Conservation (phyloP, 163 green algal species). For the Trebouxia gelatinosa region DNA sequence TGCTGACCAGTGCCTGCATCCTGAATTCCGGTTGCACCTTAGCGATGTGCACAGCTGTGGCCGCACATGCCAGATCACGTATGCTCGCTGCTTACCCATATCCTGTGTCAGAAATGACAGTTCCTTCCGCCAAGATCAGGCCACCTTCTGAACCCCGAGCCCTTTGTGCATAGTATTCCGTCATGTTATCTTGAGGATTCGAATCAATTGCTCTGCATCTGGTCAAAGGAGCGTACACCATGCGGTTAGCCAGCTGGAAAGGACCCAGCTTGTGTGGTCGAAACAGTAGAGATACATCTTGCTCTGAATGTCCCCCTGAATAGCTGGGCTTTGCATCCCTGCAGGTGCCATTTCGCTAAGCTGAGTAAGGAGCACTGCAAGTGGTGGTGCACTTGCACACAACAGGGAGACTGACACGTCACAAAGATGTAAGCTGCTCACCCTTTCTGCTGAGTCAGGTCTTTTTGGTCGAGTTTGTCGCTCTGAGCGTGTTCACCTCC, state of each 20-base stretch:
- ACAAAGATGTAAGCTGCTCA: not conserved
- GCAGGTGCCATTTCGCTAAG: not conserved
- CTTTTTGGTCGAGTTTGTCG: slow-evolving; percentile 6
- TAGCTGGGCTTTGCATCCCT: not conserved
- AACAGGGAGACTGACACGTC: not conserved
- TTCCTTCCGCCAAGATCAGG: slow-evolving; percentile 70
- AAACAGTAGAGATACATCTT: not conserved
- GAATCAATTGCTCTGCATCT: slow-evolving; percentile 44
- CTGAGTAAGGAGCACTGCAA: not conserved
- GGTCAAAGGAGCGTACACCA: slow-evolving; percentile 77
- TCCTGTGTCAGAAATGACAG: slow-evolving; percentile 43
- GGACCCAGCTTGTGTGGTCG: not conserved
- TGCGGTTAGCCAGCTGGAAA: slow-evolving; percentile 35
- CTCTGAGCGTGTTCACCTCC: slow-evolving; percentile 8
- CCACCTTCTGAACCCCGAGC: slow-evolving; percentile 50
- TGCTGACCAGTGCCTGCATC: not conserved
- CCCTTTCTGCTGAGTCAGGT: not conserved
- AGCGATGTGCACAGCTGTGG: not conserved
- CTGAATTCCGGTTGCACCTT: no score
- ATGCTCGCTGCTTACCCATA: slow-evolving; percentile 28
- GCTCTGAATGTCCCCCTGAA: not conserved
- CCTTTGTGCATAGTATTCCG: slow-evolving; percentile 68
- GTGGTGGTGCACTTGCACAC: no score
- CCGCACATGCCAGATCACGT: not conserved
- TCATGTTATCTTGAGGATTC: slow-evolving; percentile 36